Conservation (phyloP, 2,329 filamentous ascomycete genomes). For the Fusarium virguliforme region DNA sequence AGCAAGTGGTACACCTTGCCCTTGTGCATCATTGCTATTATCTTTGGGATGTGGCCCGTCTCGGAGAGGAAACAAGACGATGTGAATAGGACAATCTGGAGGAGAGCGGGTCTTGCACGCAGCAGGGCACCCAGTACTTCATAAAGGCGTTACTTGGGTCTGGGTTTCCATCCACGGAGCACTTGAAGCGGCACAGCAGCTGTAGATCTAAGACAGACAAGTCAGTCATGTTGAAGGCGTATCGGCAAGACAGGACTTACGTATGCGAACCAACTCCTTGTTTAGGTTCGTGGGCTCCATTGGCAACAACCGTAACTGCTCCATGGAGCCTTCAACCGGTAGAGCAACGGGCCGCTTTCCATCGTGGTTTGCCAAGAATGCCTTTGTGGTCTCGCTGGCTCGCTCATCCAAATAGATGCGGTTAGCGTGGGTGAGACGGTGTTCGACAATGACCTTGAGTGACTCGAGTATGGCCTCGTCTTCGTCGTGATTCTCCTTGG, state of each 20-base stretch:
- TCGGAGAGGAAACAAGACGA: slow-evolving; percentile 68
- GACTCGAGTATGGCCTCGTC: slow-evolving; percentile 52
- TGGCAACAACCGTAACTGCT: slow-evolving; percentile 60
- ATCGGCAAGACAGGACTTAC: slow-evolving; percentile 53
- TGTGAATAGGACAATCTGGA: slow-evolving; percentile 66
- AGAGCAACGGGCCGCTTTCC: slow-evolving; percentile 37
- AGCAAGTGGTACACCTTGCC: slow-evolving; percentile 62
- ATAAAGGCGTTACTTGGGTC: slow-evolving; percentile 63
- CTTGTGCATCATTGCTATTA: slow-evolving; percentile 62
- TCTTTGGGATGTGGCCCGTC: slow-evolving; percentile 63
- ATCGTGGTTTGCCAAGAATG: slow-evolving; percentile 19
- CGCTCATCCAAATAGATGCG: slow-evolving; percentile 54
- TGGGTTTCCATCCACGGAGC: slow-evolving; percentile 65
- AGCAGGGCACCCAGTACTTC: slow-evolving; percentile 65
- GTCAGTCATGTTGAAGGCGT: background rate
- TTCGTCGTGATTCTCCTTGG: slow-evolving; percentile 50
- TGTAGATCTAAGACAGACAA: slow-evolving; percentile 60
- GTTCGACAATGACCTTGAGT: slow-evolving; percentile 52
- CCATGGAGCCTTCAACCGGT: slow-evolving; percentile 51
- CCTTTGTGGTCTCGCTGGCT: slow-evolving; percentile 19
- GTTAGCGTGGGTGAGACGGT: slow-evolving; percentile 52
- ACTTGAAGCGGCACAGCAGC: slow-evolving; percentile 67
- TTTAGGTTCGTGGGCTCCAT: slow-evolving; percentile 62
- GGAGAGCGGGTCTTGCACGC: slow-evolving; percentile 66
- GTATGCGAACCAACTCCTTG: slow-evolving; percentile 65